Base-by-base conservation (phyloP, 768 basidiomycete species). In the Suillus luteus region DNA sequence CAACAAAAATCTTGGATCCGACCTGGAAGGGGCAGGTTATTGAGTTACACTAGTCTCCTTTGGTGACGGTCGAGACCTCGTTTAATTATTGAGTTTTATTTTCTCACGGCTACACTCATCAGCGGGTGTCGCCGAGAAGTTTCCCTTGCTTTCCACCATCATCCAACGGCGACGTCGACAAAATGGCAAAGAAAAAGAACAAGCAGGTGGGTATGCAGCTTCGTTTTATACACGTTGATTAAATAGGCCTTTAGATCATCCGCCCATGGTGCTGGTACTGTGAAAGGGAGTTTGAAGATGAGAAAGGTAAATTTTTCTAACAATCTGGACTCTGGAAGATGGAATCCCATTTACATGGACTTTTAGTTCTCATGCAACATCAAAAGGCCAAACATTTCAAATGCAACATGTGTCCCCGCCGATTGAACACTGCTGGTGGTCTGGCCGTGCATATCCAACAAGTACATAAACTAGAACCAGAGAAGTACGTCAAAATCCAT, bases 341-440 rank as follows among this genome's bases (percentile, higher is more conserved):
- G 48, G 38, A 46, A 31, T 22, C 24, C 24, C 37, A 55, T 41
- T 22, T 55, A 44, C n/a, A 51, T 65, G 58, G 61, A 55, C 27
- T 55, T 63, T 9, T 70, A 95, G 97, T 99, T 68, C 86, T 99
- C 66, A 94, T 99, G 88, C 95, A 97, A 77, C 96, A 99, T 77
- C 96, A 99, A 74, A 99, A 99, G 79, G 96, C 97, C 14, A 99
- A 99, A 77, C 96, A 99, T 74, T 99, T 99, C 84, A 97, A 97
- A 76, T 99, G 97, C 72, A 88, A 89, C 65, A 88, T 96, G 84
- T 99, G 96, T 74, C 96, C 97, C 22, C 83, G 97, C 65, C 86
- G 95, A 68, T 80, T 99, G 66, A 99, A 99, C 73, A 98, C 96
- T 3, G 97, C 97, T 3, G 97, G 97, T 69, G 97, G 97, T 75